These are phyloP conservation scores for Septoria linicola DNA, from an alignment of 2,329 filamentous ascomycete species.

Conservation along the genomic window DNA sequence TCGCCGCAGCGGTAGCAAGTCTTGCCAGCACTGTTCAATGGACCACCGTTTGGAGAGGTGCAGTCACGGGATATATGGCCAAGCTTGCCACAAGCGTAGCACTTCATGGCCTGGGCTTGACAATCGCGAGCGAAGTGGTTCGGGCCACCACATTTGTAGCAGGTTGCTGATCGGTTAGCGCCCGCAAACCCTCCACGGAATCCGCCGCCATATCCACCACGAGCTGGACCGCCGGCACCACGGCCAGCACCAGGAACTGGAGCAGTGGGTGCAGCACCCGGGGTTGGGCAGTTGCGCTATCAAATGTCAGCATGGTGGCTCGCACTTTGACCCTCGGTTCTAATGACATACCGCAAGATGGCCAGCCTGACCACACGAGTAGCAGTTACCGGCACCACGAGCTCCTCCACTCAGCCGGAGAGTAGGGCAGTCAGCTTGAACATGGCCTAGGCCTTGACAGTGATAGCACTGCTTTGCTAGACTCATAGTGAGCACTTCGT, in stretches of 20 bases:
- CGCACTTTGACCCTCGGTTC: background rate
- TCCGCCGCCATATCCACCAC: conserved; percentile 63
- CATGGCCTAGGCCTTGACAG: conserved; percentile 96
- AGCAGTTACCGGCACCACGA: conserved; percentile 78
- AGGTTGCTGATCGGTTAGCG: conserved; percentile 63
- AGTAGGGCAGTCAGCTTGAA: conserved; percentile 98
- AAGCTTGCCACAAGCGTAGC: conserved; percentile 93
- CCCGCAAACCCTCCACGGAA: conserved; percentile 74
- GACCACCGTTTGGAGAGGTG: conserved; percentile 93
- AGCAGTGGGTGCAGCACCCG: conserved; percentile 58
- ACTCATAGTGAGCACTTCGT: conserved; percentile 27
- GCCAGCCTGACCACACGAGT: conserved; percentile 90
- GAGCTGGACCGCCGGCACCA: conserved; percentile 60
- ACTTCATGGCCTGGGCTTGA: conserved; percentile 98
- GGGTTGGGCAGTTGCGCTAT: conserved; percentile 79
- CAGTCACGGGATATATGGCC: conserved; percentile 94
- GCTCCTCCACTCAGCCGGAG: conserved; percentile 81
- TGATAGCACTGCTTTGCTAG: conserved; percentile 98
- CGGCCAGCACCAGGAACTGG: conserved; percentile 60
- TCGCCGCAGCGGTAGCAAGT: conserved; percentile 98
- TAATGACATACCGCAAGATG: conserved; percentile 74
- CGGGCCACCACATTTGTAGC: conserved; percentile 74
- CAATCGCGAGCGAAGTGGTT: conserved; percentile 99
- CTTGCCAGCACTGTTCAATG: conserved; percentile 87
- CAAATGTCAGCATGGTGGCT: conserved; percentile 16